These are phyloP conservation scores for Dryas drummondii DNA, from an alignment of 306 rosid species.

Conservation along the genomic window DNA sequence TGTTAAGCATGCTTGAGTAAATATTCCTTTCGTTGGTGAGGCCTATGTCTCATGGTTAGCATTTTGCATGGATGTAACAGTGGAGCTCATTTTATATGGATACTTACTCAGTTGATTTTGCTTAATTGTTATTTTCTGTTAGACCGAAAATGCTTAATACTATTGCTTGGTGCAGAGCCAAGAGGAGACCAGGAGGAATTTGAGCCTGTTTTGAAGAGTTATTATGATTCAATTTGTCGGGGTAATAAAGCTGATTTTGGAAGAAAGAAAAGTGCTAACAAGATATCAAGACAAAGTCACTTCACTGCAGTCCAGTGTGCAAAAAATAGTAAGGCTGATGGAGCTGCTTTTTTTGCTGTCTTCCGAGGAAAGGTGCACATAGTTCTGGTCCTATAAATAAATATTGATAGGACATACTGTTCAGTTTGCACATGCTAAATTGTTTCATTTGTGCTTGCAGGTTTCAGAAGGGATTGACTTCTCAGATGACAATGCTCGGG, in stretches of 20 bases:
- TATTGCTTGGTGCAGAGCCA: conserved; percentile 64
- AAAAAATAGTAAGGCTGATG: conserved; percentile 38
- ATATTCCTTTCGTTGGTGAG: neutral
- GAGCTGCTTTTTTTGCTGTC: conserved; percentile 88
- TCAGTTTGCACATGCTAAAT: conserved; percentile 26
- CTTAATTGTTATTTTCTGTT: neutral
- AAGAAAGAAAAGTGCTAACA: conserved; percentile 61
- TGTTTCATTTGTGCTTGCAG: conserved; percentile 49
- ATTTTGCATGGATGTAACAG: conserved; percentile 13
- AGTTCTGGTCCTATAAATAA: neutral
- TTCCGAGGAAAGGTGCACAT: conserved; percentile 88
- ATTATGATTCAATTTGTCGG: conserved; percentile 60
- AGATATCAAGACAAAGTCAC: conserved; percentile 33
- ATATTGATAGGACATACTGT: neutral
- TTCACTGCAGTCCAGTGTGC: conserved; percentile 33
- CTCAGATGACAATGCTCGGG: conserved; percentile 91
- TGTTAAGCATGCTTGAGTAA: neutral
- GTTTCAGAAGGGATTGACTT: conserved; percentile 98
- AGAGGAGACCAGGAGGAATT: conserved; percentile 87
- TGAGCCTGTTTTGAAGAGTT: conserved; percentile 71
- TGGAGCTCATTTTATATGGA: conserved; percentile 16
- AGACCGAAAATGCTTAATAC: conserved; percentile 4
- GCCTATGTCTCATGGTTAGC: conserved; percentile 1
- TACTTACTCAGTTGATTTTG: conserved; percentile 18
- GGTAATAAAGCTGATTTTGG: conserved; percentile 44